phyloP scores from a whole-genome alignment of 306 rosid species.

The Vigna trinervia region DNA sequence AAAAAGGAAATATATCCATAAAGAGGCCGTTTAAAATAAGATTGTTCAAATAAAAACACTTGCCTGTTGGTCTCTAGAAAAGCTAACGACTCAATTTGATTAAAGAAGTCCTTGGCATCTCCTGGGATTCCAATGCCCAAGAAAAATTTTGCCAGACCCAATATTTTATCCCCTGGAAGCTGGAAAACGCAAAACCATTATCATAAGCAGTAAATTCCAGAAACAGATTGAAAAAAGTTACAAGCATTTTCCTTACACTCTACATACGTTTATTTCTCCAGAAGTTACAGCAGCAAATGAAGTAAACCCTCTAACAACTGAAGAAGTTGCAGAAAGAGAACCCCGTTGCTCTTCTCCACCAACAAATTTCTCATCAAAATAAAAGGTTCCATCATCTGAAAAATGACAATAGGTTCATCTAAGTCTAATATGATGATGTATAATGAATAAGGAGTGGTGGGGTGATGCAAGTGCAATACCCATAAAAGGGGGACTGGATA shows the following conservation, averaged over 20 bases:
- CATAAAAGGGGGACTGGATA: neutral
- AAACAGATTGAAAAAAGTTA: constrained; percentile 24
- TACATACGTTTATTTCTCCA: constrained; percentile 77
- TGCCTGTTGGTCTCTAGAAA: constrained; percentile 81
- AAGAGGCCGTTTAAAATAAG: constrained; percentile 21
- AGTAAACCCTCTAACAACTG: constrained; percentile 89
- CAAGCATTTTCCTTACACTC: constrained; percentile 27
- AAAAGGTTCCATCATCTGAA: constrained; percentile 88
- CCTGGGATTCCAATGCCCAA: constrained; percentile 95
- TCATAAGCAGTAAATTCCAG: constrained; percentile 36
- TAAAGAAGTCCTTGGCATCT: constrained; percentile 81
- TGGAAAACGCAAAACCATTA: constrained; percentile 54
- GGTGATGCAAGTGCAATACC: constrained; percentile 32
- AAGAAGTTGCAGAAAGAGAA: constrained; percentile 86
- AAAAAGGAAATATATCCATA: constrained; percentile 11
- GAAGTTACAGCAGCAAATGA: constrained; percentile 74
- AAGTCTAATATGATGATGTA: constrained; percentile 33
- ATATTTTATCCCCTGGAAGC: constrained; percentile 78
- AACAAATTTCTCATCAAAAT: constrained; percentile 85
- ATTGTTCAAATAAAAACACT: constrained; percentile 43
- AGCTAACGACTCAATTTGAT: constrained; percentile 87
- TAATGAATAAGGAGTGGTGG: neutral
- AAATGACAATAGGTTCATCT: constrained; percentile 22
- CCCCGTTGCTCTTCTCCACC: constrained; percentile 67
- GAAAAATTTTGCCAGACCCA: constrained; percentile 93